phyloP scores from a whole-genome alignment of 192 early-diverging fungal species.

The Podila clonocystis region DNA sequence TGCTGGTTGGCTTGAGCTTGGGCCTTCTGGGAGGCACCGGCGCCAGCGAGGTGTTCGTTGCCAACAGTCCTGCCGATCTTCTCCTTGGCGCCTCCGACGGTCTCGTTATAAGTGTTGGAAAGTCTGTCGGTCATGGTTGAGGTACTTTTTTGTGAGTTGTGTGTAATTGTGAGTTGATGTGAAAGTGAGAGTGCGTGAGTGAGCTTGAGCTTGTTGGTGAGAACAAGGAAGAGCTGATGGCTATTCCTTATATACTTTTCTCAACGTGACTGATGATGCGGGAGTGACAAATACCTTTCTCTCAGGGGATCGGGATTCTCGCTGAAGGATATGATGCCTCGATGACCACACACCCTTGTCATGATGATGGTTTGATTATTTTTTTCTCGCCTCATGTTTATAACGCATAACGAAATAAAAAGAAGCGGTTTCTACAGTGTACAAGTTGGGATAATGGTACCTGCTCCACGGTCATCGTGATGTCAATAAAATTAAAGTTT shows the following conservation, averaged over 20 bases:
- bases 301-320: not conserved
- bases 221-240: not conserved
- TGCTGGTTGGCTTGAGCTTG: slow-evolving; percentile 19
- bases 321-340: no score
- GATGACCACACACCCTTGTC: no score
- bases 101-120: slow-evolving; percentile 24
- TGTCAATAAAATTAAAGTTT: no score
- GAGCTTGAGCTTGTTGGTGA: slow-evolving; percentile 9
- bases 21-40: slow-evolving; percentile 28
- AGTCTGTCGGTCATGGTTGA: slow-evolving; percentile 30
- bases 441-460: no score
- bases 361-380: no score
- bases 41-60: slow-evolving; percentile 19
- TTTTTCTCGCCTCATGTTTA: no score
- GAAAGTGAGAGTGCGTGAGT: not conserved
- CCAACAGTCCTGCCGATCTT: slow-evolving; percentile 16
- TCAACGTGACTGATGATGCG: not conserved
- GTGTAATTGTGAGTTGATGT: not conserved
- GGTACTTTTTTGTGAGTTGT: not conserved
- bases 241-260: slow-evolving; percentile 15
- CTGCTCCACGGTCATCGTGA: no score
- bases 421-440: no score
- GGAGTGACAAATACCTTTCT: not conserved
- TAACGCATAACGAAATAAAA: no score
- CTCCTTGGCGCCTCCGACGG: slow-evolving; percentile 40